Evolutionary conservation across 2,329 filamentous ascomycete species (phyloP).

Genomic region (Kalaharituber pfeilii): DNA sequence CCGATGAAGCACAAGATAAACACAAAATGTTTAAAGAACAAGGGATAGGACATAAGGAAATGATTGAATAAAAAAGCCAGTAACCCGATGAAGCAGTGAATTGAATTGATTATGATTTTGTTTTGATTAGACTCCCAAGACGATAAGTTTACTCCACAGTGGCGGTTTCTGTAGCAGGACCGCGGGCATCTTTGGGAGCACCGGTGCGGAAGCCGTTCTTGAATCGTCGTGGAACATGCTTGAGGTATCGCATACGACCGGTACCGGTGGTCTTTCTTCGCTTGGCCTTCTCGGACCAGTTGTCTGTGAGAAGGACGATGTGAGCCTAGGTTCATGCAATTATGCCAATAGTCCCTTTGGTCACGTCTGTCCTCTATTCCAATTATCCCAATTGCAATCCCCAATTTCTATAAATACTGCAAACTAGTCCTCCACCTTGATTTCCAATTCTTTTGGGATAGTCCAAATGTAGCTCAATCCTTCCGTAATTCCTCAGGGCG

Average conservation of each 20-base stretch:
- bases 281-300: conserved; percentile 99
- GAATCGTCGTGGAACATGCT: conserved; percentile 81
- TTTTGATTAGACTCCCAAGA: background rate
- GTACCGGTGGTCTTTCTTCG: conserved; percentile 98
- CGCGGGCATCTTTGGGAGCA: conserved; percentile 65
- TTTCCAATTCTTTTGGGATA: background rate
- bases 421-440: background rate
- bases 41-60: background rate
- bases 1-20: too few relatives aligned
- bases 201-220: conserved; percentile 96
- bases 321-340: background rate
- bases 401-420: too few relatives aligned
- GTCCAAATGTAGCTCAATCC: too few relatives aligned
- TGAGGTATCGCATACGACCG: conserved; percentile 89
- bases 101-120: too few relatives aligned
- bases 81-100: background rate
- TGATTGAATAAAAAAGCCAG: background rate
- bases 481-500: background rate
- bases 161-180: conserved; percentile 32
- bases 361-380: background rate
- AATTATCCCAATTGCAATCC: background rate
- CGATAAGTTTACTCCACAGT: conserved; percentile 18
- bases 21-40: background rate
- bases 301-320: conserved; percentile 43
- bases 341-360: background rate